These are phyloP conservation scores for Hortaea werneckii DNA, from an alignment of 2,329 filamentous ascomycete genomes.

Conservation along the genomic window DNA sequence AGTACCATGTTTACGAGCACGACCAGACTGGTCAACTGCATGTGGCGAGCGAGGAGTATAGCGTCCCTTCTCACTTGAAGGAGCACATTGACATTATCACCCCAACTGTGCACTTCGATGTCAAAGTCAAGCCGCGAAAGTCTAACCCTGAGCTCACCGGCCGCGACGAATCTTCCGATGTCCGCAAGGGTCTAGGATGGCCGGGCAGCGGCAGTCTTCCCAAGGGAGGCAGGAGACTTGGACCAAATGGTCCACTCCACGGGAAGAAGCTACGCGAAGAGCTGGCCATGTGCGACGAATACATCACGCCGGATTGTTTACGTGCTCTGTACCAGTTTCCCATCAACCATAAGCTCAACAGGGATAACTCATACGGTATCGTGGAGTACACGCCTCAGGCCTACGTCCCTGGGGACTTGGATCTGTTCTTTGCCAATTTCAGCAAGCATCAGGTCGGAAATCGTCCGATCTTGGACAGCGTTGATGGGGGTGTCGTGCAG, in stretches of 20 bases:
- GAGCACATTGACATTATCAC: slow-evolving; percentile 28
- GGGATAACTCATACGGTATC: slow-evolving; percentile 43
- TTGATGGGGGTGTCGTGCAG: slow-evolving; percentile 30
- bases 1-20: slow-evolving; percentile 44
- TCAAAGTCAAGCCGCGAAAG: slow-evolving; percentile 19
- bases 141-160: slow-evolving; percentile 9
- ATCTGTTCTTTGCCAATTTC: slow-evolving; percentile 29
- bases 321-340: slow-evolving; percentile 28
- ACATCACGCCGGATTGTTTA: slow-evolving; percentile 49
- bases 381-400: slow-evolving; percentile 44
- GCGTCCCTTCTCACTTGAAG: slow-evolving; percentile 19
- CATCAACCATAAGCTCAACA: slow-evolving; percentile 25
- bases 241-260: slow-evolving; percentile 3
- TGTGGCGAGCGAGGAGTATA: slow-evolving; percentile 32
- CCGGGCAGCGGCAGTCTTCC: slow-evolving; percentile 23
- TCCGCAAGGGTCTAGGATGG: slow-evolving; percentile 15
- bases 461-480: slow-evolving; percentile 22
- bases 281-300: slow-evolving; percentile 38
- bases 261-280: background rate
- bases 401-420: slow-evolving; percentile 33
- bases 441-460: slow-evolving; percentile 21
- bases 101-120: slow-evolving; percentile 33
- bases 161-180: slow-evolving; percentile 11
- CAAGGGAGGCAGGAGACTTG: slow-evolving; percentile 11
- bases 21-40: slow-evolving; percentile 22